Conservation (phyloP, 192 early-diverging fungal species). For the Cladochytrium replicatum region DNA sequence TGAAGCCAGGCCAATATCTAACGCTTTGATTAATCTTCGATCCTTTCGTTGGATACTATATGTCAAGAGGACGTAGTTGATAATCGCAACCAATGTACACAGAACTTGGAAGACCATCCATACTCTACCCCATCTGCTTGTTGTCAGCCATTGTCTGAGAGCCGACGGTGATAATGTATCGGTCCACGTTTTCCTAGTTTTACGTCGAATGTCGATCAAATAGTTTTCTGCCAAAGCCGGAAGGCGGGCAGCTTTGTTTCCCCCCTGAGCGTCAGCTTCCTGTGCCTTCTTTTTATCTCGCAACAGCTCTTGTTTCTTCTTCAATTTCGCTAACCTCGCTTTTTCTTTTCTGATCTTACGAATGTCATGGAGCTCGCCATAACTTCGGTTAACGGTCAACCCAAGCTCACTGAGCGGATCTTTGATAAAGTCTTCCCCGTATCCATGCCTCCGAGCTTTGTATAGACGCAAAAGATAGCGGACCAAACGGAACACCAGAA, state of each 20-base stretch:
- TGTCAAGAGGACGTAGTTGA: slow-evolving; percentile 43
- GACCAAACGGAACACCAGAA: slow-evolving; percentile 26
- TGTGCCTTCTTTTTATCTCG: slow-evolving; percentile 1
- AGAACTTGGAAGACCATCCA: slow-evolving; percentile 49
- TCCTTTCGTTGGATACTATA: slow-evolving; percentile 25
- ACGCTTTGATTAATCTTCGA: slow-evolving; percentile 26
- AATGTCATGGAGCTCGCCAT: slow-evolving; percentile 35
- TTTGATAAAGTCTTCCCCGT: slow-evolving; percentile 36
- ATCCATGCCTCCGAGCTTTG: slow-evolving; percentile 38
- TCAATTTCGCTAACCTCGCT: too few relatives aligned
- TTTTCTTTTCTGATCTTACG: slow-evolving; percentile 44
- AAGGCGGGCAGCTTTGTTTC: too few relatives aligned
- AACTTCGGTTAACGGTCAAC: slow-evolving; percentile 28
- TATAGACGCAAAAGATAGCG: slow-evolving; percentile 37
- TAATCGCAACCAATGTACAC: slow-evolving; percentile 33
- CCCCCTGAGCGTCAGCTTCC: not conserved
- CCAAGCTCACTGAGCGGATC: slow-evolving; percentile 44
- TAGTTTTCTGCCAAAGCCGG: slow-evolving; percentile 42
- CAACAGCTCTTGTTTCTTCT: too few relatives aligned
- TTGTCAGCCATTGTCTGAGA: slow-evolving; percentile 30
- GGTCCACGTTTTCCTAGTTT: slow-evolving; percentile 32
- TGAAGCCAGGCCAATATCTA: slow-evolving; percentile 32
- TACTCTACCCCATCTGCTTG: slow-evolving; percentile 22
- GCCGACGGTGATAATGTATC: slow-evolving; percentile 35
- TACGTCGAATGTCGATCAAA: slow-evolving; percentile 16